Evolutionary conservation across 1,284 basidiomycete species (phyloP), one percentile per base, ranked within the genome.

Genomic region (Waitea zeae): DNA sequence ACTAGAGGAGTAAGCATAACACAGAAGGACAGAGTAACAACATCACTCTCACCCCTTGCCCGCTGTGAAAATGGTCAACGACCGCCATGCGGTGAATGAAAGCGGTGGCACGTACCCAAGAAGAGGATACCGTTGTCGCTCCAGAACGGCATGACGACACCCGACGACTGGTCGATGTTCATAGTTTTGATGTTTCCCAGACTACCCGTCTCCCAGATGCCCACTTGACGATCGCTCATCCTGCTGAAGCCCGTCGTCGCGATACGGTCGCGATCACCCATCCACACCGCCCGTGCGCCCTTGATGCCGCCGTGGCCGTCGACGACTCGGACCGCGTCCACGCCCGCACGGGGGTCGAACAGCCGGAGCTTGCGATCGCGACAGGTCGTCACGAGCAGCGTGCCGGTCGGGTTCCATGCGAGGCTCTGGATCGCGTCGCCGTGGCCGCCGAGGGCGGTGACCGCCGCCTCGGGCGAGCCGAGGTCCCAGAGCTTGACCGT

Each of bases 121-220:
- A 96, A 96, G 39, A 96, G 62, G 38, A 97, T 77, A 41, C 86
- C 80, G 57, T 93, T 95, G 45, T 96, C 90, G 32, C 73, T 77
- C 76, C 87, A 98, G 73, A 93, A 96, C 1, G 93, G 93, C 88
- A 97, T 96, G 35, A 95, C 57, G 27, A 96, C 87, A 33, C 93
- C 92, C 17, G 87, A 74, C 37, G 79, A 82, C 52, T 89, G 86
- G 56, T 95, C 90, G 41, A 93, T 63, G 15, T 64, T 67, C 36
- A 73, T 61, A 39, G 72, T 86, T 59, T 88, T 88, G 44, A 89
- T 46, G 50, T 72, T 83, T 31, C 51, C 61, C 39, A 93, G 53
- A 14, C 70, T 64, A 3, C 72, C 67, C 1, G 80, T 71, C 48
- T 93, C 87, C 88, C 88, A 93, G 29, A 97, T 58, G 39, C 67